Evolutionary conservation across 805 yeast species (phyloP).

Genomic region (Candida ficus): DNA sequence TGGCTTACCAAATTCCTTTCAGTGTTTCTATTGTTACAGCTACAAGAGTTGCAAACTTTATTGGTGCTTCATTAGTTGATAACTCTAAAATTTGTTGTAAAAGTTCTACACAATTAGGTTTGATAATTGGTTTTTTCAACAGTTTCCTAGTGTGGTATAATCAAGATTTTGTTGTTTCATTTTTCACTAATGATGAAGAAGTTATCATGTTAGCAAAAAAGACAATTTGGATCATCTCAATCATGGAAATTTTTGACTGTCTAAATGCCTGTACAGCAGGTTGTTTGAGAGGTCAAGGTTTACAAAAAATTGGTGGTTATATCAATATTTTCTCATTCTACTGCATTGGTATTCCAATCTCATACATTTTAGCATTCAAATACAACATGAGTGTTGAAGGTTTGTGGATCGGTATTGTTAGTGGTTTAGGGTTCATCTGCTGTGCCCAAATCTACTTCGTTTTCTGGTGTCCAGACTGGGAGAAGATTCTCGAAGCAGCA

Average conservation of each 20-base stretch:
- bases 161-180: slow-evolving; percentile 39
- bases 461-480: slow-evolving; percentile 44
- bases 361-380: slow-evolving; percentile 39
- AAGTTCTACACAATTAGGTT: slow-evolving; percentile 38
- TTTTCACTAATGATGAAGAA: slow-evolving; percentile 55
- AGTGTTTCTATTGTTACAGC: slow-evolving; percentile 68
- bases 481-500: slow-evolving; percentile 37
- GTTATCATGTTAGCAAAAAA: slow-evolving; percentile 47
- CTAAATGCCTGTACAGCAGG: slow-evolving; percentile 70
- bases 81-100: slow-evolving; percentile 41
- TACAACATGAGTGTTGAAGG: slow-evolving; percentile 38
- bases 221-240: slow-evolving; percentile 56
- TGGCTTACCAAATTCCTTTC: slow-evolving; percentile 70
- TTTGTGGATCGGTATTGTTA: slow-evolving; percentile 66
- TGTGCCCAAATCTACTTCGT: slow-evolving; percentile 38
- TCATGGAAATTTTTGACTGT: slow-evolving; percentile 67
- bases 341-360: slow-evolving; percentile 66
- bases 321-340: slow-evolving; percentile 68
- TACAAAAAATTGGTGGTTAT: slow-evolving; percentile 72
- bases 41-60: slow-evolving; percentile 67
- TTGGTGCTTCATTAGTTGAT: slow-evolving; percentile 51
- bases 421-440: slow-evolving; percentile 42
- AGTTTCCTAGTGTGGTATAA: slow-evolving; percentile 27
- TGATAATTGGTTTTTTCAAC: slow-evolving; percentile 44
- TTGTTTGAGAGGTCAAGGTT: slow-evolving; percentile 79